phyloP scores from a whole-genome alignment of 805 yeast genomes.

The Wickerhamiella kurtzmanii region DNA sequence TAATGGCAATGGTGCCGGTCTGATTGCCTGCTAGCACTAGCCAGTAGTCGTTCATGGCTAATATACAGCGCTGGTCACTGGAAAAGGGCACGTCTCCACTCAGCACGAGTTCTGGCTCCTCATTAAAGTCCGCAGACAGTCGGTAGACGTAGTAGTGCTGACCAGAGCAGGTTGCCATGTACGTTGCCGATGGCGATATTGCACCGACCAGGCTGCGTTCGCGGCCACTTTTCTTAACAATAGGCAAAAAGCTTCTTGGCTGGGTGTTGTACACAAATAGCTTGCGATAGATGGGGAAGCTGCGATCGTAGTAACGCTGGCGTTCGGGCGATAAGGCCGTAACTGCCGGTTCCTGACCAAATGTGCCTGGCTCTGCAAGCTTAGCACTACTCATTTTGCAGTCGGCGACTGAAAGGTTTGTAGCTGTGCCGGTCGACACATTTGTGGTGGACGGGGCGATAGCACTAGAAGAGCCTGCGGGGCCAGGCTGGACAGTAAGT shows the following conservation, averaged over 20 bases:
- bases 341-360: neutral
- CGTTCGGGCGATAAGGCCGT: conserved; percentile 2
- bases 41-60: conserved; percentile 38
- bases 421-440: too few relatives aligned
- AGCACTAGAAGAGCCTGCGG: neutral
- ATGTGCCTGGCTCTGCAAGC: too few relatives aligned
- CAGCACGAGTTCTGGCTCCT: conserved; percentile 44
- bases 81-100: conserved; percentile 58
- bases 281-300: conserved; percentile 71
- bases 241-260: conserved; percentile 34
- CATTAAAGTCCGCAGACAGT: conserved; percentile 34
- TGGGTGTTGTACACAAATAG: conserved; percentile 42
- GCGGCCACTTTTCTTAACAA: conserved; percentile 26
- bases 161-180: conserved; percentile 52
- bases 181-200: conserved; percentile 48
- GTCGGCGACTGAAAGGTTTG: too few relatives aligned
- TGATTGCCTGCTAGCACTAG: conserved; percentile 55
- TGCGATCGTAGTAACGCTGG: conserved; percentile 45
- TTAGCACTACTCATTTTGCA: too few relatives aligned
- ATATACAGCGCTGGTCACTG: conserved; percentile 8
- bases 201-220: conserved; percentile 37
- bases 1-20: conserved; percentile 54
- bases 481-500: neutral
- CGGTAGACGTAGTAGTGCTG: conserved; percentile 61
- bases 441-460: neutral